These are phyloP conservation scores for Phytophthora sp. DNA, from an alignment of 352 stramenopile genomes.

Conservation along the genomic window DNA sequence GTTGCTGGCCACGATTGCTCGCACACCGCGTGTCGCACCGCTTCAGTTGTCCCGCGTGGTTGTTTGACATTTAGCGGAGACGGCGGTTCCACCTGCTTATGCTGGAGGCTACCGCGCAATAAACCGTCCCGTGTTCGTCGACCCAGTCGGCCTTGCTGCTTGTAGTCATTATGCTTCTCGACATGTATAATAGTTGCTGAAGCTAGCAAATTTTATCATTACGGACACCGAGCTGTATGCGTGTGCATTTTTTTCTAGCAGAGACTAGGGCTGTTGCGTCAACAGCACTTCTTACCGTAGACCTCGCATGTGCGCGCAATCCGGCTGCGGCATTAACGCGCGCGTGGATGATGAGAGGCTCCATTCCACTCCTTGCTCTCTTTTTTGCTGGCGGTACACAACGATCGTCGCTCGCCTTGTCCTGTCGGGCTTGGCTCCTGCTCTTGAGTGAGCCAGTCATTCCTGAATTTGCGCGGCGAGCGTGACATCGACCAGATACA, in stretches of 20 bases:
- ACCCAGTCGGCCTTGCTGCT: no score
- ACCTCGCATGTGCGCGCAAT: constrained; percentile 25
- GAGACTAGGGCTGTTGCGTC: constrained; percentile 22
- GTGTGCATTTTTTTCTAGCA: constrained; percentile 11
- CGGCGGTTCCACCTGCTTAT: neutral
- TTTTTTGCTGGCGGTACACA: no score
- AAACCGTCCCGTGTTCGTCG: neutral
- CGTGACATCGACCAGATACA: constrained; percentile 16
- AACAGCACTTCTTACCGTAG: constrained; percentile 24
- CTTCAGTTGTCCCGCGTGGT: constrained; percentile 6
- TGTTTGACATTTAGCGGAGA: neutral
- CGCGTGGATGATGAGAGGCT: constrained; percentile 8
- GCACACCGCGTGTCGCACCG: constrained; percentile 20
- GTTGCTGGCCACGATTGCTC: constrained; percentile 17
- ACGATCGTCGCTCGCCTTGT: neutral
- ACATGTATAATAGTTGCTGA: neutral
- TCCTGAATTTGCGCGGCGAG: constrained; percentile 32
- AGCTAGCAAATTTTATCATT: neutral
- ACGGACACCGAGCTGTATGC: constrained; percentile 1
- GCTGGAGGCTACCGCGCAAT: neutral
- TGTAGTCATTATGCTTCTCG: neutral
- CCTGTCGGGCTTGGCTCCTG: neutral
- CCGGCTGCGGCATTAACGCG: constrained; percentile 11
- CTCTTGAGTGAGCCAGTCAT: constrained; percentile 21
- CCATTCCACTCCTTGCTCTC: no score